Evolutionary conservation across 192 early-diverging fungal species (phyloP).

Genomic region (Rhizophlyctis rosea): DNA sequence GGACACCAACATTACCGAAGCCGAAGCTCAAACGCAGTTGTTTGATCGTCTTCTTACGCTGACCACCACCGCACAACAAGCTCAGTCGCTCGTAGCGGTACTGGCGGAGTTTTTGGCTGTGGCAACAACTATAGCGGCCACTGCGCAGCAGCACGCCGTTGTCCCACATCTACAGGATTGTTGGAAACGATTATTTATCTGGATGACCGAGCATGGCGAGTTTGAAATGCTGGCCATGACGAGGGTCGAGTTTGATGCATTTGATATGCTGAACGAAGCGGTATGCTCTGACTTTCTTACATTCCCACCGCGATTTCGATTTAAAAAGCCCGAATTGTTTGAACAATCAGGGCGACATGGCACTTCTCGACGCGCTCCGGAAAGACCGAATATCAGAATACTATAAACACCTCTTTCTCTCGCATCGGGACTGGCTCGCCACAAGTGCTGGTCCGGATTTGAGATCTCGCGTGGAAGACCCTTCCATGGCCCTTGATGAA

Average conservation of each 20-base stretch:
- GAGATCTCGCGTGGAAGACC: background rate
- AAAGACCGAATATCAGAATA: slow-evolving; percentile 7
- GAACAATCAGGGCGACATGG: slow-evolving; percentile 11
- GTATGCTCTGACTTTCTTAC: slow-evolving; percentile 2
- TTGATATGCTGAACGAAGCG: slow-evolving; percentile 9
- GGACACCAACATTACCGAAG: too few relatives aligned
- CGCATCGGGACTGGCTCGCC: slow-evolving; percentile 3
- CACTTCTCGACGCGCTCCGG: slow-evolving; percentile 8
- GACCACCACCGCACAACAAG: slow-evolving; percentile 7
- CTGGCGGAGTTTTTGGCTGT: slow-evolving; percentile 19
- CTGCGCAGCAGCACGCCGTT: background rate
- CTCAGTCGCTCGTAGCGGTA: slow-evolving; percentile 17
- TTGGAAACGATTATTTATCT: slow-evolving; percentile 16
- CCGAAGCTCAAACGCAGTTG: slow-evolving; percentile 1
- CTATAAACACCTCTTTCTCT: slow-evolving; percentile 17
- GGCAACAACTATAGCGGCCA: background rate
- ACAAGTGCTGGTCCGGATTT: slow-evolving; percentile 2
- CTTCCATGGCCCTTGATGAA: background rate
- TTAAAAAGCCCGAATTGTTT: background rate
- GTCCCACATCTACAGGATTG: slow-evolving; percentile 11
- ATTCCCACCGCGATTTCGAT: background rate
- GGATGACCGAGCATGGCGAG: slow-evolving; percentile 22
- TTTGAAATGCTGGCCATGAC: slow-evolving; percentile 6
- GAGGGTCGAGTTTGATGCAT: slow-evolving; percentile 13
- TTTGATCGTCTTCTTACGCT: slow-evolving; percentile 6